Evolutionary conservation across 768 basidiomycete genomes (phyloP).

Genomic region (Leucocoprinus sp.): DNA sequence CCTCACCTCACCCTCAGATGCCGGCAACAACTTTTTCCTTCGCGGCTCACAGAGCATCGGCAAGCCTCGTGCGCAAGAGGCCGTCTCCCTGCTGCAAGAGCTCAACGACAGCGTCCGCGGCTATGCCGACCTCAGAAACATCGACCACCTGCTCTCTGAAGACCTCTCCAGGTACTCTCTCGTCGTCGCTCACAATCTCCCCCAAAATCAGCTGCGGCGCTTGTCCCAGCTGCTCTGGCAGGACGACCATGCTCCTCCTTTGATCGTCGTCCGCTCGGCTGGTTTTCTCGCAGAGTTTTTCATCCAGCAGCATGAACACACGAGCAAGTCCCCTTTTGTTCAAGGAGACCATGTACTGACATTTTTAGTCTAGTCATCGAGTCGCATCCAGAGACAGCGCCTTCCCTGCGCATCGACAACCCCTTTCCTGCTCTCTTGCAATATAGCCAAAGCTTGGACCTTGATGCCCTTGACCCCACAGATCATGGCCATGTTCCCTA

Average conservation of each 20-base stretch:
- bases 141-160: constrained; percentile 47
- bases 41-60: constrained; percentile 70
- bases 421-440: constrained; percentile 80
- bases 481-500: constrained; percentile 90
- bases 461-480: constrained; percentile 75
- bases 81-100: constrained; percentile 68
- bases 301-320: constrained; percentile 85
- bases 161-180: constrained; percentile 53
- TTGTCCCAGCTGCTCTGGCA: constrained; percentile 67
- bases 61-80: constrained; percentile 70
- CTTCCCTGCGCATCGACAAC: constrained; percentile 77
- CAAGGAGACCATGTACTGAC: constrained; percentile 3
- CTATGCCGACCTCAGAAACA: constrained; percentile 43
- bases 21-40: constrained; percentile 96
- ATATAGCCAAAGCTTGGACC: constrained; percentile 63
- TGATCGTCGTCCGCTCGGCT: constrained; percentile 74
- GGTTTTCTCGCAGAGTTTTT: constrained; percentile 89
- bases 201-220: constrained; percentile 41
- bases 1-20: constrained; percentile 60
- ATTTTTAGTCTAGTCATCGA: constrained; percentile 70
- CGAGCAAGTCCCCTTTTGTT: constrained; percentile 40
- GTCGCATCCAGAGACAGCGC: constrained; percentile 70
- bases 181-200: constrained; percentile 80
- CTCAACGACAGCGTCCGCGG: constrained; percentile 86
- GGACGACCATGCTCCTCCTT: constrained; percentile 46